A percentile compares a stretch with the other conserved stretches of the same genome.
Evolutionary conservation across 2,329 filamentous ascomycete species (phyloP).

Genomic region (Coleophoma eucalyptorum): DNA sequence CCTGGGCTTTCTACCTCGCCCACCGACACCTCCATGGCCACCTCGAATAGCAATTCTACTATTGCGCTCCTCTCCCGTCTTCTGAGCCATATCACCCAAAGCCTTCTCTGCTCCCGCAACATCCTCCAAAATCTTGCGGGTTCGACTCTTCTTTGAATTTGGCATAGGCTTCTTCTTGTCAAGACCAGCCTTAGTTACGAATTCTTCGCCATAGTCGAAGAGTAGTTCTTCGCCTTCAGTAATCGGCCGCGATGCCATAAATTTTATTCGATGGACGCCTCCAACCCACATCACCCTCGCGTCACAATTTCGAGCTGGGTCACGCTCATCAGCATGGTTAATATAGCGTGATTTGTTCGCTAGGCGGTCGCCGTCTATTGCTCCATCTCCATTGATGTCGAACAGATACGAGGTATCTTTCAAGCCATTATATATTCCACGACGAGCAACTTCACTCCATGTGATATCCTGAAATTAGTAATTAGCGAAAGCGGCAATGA

Average conservation of each 20-base stretch:
- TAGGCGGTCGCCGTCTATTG: slow-evolving; percentile 69
- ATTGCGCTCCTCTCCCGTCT: slow-evolving; percentile 12
- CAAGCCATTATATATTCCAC: slow-evolving; percentile 30
- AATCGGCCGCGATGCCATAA: slow-evolving; percentile 65
- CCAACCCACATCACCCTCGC: slow-evolving; percentile 70
- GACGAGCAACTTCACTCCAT: slow-evolving; percentile 21
- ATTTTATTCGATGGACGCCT: slow-evolving; percentile 71
- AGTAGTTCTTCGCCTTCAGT: slow-evolving; percentile 72
- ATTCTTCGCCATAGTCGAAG: slow-evolving; percentile 75
- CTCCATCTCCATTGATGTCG: slow-evolving; percentile 42
- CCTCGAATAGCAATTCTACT: slow-evolving; percentile 7
- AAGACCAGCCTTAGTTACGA: slow-evolving; percentile 47
- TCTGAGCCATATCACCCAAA: slow-evolving; percentile 12
- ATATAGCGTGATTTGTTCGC: slow-evolving; percentile 83
- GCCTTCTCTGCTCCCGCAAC: slow-evolving; percentile 17
- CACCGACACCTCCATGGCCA: slow-evolving; percentile 2
- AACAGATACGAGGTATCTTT: slow-evolving; percentile 44
- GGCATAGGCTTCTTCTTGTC: slow-evolving; percentile 37
- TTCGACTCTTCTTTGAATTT: slow-evolving; percentile 10
- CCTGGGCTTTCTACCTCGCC: slow-evolving; percentile 5
- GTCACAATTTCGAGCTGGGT: slow-evolving; percentile 57
- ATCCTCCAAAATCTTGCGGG: slow-evolving; percentile 7
- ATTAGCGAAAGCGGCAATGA: not conserved
- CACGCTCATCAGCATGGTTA: slow-evolving; percentile 67
- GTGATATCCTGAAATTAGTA: slow-evolving; percentile 48